phyloP scores from a whole-genome alignment of 768 basidiomycete species.

The Phaeotremella skinneri region DNA sequence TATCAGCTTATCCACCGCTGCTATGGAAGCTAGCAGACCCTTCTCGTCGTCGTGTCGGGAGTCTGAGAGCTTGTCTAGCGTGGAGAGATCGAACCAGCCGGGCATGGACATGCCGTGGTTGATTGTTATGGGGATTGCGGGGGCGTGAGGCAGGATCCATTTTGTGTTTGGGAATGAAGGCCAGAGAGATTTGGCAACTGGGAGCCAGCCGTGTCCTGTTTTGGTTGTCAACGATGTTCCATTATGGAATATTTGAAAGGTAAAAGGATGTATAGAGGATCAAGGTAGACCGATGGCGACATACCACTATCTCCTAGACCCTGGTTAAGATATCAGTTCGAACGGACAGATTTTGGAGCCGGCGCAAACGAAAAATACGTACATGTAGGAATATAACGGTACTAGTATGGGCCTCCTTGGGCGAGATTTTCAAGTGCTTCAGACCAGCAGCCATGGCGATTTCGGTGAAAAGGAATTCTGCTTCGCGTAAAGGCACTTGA shows the following conservation, averaged over 20 bases:
- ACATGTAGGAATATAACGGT: slow-evolving; percentile 90
- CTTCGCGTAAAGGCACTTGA: too few relatives aligned
- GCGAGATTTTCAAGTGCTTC: slow-evolving; percentile 44
- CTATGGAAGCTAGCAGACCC: slow-evolving; percentile 69
- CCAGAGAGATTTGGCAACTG: slow-evolving; percentile 69
- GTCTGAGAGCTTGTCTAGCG: slow-evolving; percentile 55
- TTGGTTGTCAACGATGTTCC: slow-evolving; percentile 49
- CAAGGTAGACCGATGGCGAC: slow-evolving; percentile 6
- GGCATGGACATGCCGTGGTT: slow-evolving; percentile 58
- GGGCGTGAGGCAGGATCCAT: slow-evolving; percentile 86
- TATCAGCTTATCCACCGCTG: slow-evolving; percentile 67
- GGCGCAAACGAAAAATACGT: slow-evolving; percentile 43
- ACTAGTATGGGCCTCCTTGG: slow-evolving; percentile 63
- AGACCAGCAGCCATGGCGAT: slow-evolving; percentile 27
- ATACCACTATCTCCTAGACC: slow-evolving; percentile 39
- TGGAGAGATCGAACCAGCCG: slow-evolving; percentile 72
- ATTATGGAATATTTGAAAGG: not conserved
- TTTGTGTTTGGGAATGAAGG: slow-evolving; percentile 69
- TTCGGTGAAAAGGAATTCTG: slow-evolving; percentile 1
- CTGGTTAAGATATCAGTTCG: slow-evolving; percentile 6
- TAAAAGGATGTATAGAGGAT: not conserved
- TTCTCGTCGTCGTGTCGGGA: slow-evolving; percentile 64
- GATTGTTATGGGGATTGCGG: slow-evolving; percentile 64
- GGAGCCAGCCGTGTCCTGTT: slow-evolving; percentile 71
- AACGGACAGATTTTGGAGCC: slow-evolving; percentile 1